These are phyloP conservation scores for Setomelanomma holmii DNA, from an alignment of 2,329 filamentous ascomycete species.

Conservation along the genomic window DNA sequence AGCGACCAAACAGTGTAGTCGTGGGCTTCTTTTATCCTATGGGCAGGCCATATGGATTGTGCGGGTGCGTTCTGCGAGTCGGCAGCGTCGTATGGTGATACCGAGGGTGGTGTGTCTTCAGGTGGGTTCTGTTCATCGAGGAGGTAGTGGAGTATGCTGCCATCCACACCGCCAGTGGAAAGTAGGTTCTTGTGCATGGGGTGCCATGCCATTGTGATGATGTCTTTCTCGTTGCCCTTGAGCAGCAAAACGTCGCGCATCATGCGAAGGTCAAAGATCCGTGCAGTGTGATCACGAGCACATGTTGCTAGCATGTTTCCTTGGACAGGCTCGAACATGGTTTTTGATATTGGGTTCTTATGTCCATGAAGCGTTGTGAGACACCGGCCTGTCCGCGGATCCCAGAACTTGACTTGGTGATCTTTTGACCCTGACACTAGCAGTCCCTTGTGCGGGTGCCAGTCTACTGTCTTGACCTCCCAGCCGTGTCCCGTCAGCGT, in stretches of 20 bases:
- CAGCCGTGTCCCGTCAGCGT: conserved; percentile 92
- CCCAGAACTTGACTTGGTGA: conserved; percentile 96
- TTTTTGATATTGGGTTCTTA: conserved; percentile 96
- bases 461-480: conserved; percentile 97
- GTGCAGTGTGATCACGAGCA: conserved; percentile 88
- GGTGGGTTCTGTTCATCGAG: conserved; percentile 93
- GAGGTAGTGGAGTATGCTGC: conserved; percentile 91
- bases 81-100: conserved; percentile 83
- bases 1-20: conserved; percentile 97
- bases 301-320: conserved; percentile 89
- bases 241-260: conserved; percentile 97
- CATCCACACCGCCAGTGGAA: conserved; percentile 88
- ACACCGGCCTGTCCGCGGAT: conserved; percentile 88
- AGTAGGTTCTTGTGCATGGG: conserved; percentile 88
- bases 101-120: conserved; percentile 70
- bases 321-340: conserved; percentile 84
- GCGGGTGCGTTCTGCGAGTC: conserved; percentile 81
- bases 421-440: conserved; percentile 97
- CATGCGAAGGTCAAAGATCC: conserved; percentile 94
- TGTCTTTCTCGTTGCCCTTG: conserved; percentile 94
- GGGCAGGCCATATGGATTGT: conserved; percentile 91
- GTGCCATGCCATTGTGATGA: conserved; percentile 92
- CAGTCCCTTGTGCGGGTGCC: conserved; percentile 94
- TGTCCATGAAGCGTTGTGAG: conserved; percentile 94
- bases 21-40: conserved; percentile 86